Evolutionary conservation across 257 asterid species (phyloP).

Genomic region (Capsicum rhomboideum): DNA sequence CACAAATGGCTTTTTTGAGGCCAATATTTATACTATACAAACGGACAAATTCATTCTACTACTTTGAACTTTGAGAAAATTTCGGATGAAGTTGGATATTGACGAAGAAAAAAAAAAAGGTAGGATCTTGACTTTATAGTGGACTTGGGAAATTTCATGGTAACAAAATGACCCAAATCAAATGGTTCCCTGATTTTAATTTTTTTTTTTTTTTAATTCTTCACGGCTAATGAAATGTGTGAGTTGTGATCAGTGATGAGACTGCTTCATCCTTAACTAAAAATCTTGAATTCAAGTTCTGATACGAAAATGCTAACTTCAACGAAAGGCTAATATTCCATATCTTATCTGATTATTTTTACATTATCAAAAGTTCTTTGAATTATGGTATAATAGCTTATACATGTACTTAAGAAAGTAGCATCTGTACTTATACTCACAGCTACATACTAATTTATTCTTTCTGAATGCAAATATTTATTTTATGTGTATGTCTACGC

Average conservation of each 20-base stretch:
- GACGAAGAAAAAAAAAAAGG: background rate
- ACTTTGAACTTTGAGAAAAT: background rate
- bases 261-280: too few species aligned
- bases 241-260: too few species aligned
- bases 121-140: background rate
- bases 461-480: too few species aligned
- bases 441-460: background rate
- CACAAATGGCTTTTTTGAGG: background rate
- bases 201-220: background rate
- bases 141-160: background rate
- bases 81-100: too few species aligned
- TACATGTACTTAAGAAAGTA: background rate
- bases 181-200: background rate
- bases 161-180: background rate
- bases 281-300: too few species aligned
- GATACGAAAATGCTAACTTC: background rate
- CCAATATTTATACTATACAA: background rate
- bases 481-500: too few species aligned
- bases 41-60: background rate
- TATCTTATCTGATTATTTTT: background rate
- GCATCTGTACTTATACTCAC: background rate
- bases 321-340: background rate
- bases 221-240: too few species aligned
- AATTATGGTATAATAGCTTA: background rate
- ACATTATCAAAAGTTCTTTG: background rate